Conservation (phyloP, 129 eudicot genomes). For the Pseudognaphalium luteoalbum region DNA sequence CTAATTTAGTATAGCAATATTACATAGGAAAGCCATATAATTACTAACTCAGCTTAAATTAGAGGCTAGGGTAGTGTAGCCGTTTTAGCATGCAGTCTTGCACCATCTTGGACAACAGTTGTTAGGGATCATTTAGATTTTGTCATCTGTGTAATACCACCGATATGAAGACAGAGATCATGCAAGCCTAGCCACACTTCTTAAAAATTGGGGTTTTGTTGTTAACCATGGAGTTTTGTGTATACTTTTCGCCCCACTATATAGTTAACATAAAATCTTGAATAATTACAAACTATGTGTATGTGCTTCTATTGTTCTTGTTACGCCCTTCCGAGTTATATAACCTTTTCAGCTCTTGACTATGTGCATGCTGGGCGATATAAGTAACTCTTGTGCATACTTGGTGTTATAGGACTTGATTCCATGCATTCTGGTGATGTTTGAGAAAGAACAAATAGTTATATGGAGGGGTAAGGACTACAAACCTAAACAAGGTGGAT, state of each 20-base stretch:
- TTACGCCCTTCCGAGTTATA: neutral
- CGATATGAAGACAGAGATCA: neutral
- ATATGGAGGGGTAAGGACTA: constrained; percentile 76
- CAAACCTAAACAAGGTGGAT: constrained; percentile 56
- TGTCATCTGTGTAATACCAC: neutral
- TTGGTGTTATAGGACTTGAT: constrained; percentile 65
- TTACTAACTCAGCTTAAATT: neutral
- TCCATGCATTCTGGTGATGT: constrained; percentile 82
- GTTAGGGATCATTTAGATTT: neutral
- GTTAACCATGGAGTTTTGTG: neutral
- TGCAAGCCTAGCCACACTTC: neutral
- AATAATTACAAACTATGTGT: neutral
- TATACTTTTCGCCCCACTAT: neutral
- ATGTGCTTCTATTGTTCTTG: neutral
- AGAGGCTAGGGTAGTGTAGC: neutral
- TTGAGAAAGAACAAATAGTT: constrained; percentile 91
- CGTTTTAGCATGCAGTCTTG: neutral
- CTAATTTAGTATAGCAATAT: neutral
- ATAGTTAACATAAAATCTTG: neutral
- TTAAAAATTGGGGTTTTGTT: neutral
- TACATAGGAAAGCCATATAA: neutral
- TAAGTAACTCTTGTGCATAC: neutral
- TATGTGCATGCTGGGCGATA: neutral
- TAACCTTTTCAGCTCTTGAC: neutral
- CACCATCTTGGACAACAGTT: neutral